These are phyloP conservation scores for Leccinum huronense DNA, from an alignment of 1,284 basidiomycete species.

Conservation along the genomic window DNA sequence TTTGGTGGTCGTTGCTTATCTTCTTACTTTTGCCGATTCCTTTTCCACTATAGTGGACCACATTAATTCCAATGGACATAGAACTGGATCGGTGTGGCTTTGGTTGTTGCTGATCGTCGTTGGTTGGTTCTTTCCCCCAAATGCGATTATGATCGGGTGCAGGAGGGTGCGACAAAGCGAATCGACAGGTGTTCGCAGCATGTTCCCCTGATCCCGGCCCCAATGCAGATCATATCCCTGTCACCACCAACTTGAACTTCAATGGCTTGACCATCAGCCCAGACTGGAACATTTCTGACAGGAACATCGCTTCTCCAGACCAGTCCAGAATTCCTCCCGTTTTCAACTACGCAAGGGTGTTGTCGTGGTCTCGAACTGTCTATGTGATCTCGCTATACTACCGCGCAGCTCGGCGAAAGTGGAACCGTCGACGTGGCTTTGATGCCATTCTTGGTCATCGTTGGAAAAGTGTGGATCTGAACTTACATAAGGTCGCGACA, in stretches of 20 bases:
- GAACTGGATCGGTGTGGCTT: conserved; percentile 40
- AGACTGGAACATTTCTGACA: conserved; percentile 3
- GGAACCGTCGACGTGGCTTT: not conserved
- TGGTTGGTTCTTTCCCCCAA: conserved; percentile 44
- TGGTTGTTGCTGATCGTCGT: conserved; percentile 45
- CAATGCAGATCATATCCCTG: not conserved
- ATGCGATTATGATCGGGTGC: conserved; percentile 38
- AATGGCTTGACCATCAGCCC: conserved; percentile 25
- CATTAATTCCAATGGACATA: conserved; percentile 37
- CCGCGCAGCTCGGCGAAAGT: conserved; percentile 21
- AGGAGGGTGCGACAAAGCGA: conserved; percentile 33
- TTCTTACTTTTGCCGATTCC: conserved; percentile 42
- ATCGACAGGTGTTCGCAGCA: conserved; percentile 19
- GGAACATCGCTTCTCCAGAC: conserved; percentile 18
- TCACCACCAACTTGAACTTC: conserved; percentile 18
- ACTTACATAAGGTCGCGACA: too few species aligned
- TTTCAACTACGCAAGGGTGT: conserved; percentile 34
- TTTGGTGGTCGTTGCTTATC: conserved; percentile 45
- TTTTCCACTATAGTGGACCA: conserved; percentile 30
- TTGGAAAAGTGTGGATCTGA: too few species aligned
- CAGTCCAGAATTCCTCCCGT: conserved; percentile 30
- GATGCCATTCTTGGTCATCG: too few species aligned
- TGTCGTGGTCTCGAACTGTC: conserved; percentile 28
- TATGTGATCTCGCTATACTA: conserved; percentile 26
- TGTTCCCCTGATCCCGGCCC: conserved; percentile 2